phyloP scores from a whole-genome alignment of 768 basidiomycete species.

The Leccinum olivaceopallidum region DNA sequence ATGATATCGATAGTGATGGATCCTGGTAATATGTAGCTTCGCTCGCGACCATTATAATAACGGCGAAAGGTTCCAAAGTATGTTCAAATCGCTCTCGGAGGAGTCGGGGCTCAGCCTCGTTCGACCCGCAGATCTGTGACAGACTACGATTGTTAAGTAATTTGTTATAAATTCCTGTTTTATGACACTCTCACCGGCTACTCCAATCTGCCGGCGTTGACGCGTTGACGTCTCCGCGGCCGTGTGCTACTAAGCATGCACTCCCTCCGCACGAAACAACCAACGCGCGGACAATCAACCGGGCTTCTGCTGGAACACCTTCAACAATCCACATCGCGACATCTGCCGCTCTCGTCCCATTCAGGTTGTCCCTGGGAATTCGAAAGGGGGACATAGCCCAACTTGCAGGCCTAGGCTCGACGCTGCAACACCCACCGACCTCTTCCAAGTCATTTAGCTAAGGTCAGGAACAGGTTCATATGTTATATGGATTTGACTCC shows the following conservation, averaged over 20 bases:
- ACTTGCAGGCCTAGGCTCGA: neutral
- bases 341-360: neutral
- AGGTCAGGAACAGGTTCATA: neutral
- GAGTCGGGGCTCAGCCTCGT: neutral
- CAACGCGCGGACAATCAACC: neutral
- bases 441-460: neutral
- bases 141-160: neutral
- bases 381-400: neutral
- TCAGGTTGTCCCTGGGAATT: constrained; percentile 1
- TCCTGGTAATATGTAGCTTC: neutral
- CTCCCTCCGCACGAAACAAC: neutral
- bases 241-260: neutral
- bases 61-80: neutral
- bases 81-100: neutral
- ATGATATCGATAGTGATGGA: neutral
- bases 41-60: neutral
- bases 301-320: neutral
- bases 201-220: neutral
- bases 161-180: neutral
- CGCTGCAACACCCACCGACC: neutral
- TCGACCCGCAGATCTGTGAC: neutral
- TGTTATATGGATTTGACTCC: neutral
- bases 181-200: neutral
- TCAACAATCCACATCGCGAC: constrained; percentile 6
- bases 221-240: constrained; percentile 1